A percentile compares a stretch with the other conserved stretches of the same genome.
Evolutionary conservation across 2,329 filamentous ascomycete genomes (phyloP).

Genomic region (Pezicula radicicola): DNA sequence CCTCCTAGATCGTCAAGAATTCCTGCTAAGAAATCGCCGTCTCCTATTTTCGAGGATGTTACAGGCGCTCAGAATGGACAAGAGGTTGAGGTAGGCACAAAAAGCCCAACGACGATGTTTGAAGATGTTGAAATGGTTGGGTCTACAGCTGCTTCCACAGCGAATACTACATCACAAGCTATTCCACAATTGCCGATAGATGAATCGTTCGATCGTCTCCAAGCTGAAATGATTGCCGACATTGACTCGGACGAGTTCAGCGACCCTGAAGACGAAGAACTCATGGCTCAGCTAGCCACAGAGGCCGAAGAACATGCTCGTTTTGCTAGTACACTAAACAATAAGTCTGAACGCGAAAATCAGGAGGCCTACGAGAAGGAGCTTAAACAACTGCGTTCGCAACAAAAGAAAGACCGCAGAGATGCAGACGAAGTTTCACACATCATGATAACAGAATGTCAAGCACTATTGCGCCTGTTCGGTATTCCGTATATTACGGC

Average conservation of each 20-base stretch:
- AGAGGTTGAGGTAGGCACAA: neutral
- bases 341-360: slow-evolving; percentile 67
- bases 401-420: slow-evolving; percentile 93
- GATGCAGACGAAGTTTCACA: slow-evolving; percentile 97
- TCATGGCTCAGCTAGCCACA: slow-evolving; percentile 79
- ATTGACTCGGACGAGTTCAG: slow-evolving; percentile 63
- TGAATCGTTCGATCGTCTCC: slow-evolving; percentile 17
- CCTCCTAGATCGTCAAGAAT: slow-evolving; percentile 3
- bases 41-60: slow-evolving; percentile 50
- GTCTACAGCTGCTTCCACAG: slow-evolving; percentile 3
- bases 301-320: slow-evolving; percentile 93
- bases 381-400: slow-evolving; percentile 79
- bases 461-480: slow-evolving; percentile 84
- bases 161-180: neutral
- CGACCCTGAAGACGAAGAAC: slow-evolving; percentile 88
- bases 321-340: slow-evolving; percentile 84
- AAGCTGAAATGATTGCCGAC: slow-evolving; percentile 16
- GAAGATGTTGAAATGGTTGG: slow-evolving; percentile 19
- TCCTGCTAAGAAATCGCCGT: slow-evolving; percentile 30
- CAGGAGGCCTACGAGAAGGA: slow-evolving; percentile 82
- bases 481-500: slow-evolving; percentile 95
- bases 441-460: slow-evolving; percentile 93
- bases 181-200: slow-evolving; percentile 4
- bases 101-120: slow-evolving; percentile 18
- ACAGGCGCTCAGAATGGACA: slow-evolving; percentile 12